These are phyloP conservation scores for Populus trichocarpa DNA, from an alignment of 441 rosid species.

Conservation along the genomic window DNA sequence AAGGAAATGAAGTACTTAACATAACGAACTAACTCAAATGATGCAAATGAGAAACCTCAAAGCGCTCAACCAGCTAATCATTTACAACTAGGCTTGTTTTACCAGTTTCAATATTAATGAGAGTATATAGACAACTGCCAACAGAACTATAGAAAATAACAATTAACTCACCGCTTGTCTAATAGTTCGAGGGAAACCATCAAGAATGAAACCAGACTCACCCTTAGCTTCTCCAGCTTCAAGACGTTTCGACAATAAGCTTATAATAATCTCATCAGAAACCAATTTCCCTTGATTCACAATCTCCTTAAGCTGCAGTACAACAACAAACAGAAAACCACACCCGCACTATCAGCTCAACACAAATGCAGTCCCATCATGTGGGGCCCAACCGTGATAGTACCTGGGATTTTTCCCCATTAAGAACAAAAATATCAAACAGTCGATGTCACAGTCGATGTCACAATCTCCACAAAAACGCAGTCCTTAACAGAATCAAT, in stretches of 20 bases:
- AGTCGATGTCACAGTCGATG: neutral
- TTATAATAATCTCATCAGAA: constrained; percentile 82
- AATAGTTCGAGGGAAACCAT: constrained; percentile 93
- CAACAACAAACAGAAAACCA: neutral
- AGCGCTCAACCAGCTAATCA: neutral
- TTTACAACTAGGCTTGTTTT: neutral
- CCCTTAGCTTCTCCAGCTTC: constrained; percentile 70
- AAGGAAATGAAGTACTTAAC: neutral
- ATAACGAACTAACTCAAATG: neutral
- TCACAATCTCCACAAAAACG: neutral
- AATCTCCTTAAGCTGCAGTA: constrained; percentile 66
- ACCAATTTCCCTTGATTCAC: constrained; percentile 81
- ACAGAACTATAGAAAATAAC: neutral
- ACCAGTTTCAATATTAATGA: neutral
- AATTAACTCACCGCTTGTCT: constrained; percentile 76
- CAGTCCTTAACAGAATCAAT: neutral
- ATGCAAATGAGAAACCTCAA: neutral
- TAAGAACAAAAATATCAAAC: neutral
- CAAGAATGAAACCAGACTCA: constrained; percentile 92
- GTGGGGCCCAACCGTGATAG: neutral
- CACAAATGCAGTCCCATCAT: neutral
- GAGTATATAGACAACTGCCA: neutral
- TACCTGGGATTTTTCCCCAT: neutral
- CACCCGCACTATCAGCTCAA: neutral
- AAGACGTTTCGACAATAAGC: constrained; percentile 76